phyloP scores from a whole-genome alignment of 345 rosid genomes.

The Gossypium rotundifolium region DNA sequence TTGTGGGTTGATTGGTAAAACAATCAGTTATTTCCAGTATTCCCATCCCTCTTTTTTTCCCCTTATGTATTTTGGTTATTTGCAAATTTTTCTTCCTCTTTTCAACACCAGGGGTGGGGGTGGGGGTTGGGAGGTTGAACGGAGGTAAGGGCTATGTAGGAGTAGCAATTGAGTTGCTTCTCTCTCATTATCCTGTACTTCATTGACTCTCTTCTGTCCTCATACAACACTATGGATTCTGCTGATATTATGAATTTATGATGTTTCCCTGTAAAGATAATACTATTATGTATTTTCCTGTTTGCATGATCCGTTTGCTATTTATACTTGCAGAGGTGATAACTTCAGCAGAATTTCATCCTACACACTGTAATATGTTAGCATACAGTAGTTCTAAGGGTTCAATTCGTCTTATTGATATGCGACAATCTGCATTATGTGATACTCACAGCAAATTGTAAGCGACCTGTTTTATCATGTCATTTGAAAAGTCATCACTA shows the following conservation, averaged over 20 bases:
- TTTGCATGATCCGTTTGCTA: not conserved
- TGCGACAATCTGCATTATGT: slow-evolving; percentile 94
- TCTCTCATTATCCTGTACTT: not conserved
- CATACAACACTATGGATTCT: not conserved
- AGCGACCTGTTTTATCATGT: slow-evolving; percentile 22
- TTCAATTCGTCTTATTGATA: slow-evolving; percentile 85
- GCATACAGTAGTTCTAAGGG: slow-evolving; percentile 38
- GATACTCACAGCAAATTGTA: slow-evolving; percentile 93
- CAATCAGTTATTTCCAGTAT: not conserved
- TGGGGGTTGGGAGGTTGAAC: not conserved
- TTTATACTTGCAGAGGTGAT: slow-evolving; percentile 81
- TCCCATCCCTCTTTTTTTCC: not conserved
- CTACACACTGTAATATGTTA: slow-evolving; percentile 81
- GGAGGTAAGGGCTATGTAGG: not conserved
- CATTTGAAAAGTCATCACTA: not conserved
- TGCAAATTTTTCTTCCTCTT: not conserved
- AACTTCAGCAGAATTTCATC: slow-evolving; percentile 98
- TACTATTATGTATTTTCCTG: not conserved
- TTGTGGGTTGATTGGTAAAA: slow-evolving; percentile 5
- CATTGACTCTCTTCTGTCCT: too few species aligned
- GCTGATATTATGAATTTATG: not conserved
- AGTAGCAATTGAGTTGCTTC: not conserved
- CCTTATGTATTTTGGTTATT: not conserved
- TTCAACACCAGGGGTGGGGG: not conserved
- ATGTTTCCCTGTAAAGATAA: not conserved